Percentiles rank a stretch among this genome's conserved stretches.
Evolutionary conservation across 306 rosid species (phyloP).

Genomic region (Begonia loranthoides): DNA sequence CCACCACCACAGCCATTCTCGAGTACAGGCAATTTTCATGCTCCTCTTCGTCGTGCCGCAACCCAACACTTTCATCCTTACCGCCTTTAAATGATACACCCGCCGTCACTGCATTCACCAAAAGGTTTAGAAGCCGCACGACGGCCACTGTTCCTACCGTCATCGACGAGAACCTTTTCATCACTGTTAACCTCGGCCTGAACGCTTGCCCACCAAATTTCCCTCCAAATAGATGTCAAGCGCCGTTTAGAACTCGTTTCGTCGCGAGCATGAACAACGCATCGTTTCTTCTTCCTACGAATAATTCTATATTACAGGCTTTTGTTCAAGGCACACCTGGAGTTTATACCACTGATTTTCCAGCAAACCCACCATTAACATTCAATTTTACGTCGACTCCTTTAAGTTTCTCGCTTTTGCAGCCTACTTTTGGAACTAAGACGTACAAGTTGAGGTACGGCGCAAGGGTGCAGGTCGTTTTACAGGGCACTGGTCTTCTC

Average conservation of each 20-base stretch:
- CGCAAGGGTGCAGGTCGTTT: slow-evolving; percentile 62
- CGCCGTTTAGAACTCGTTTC: slow-evolving; percentile 86
- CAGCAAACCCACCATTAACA: slow-evolving; percentile 44
- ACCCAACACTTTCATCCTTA: slow-evolving; percentile 44
- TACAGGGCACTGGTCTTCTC: slow-evolving; percentile 71
- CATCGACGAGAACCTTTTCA: slow-evolving; percentile 60
- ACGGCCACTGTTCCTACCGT: slow-evolving; percentile 50
- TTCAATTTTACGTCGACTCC: slow-evolving; percentile 69
- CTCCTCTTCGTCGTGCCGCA: slow-evolving; percentile 25
- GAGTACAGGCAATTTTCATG: slow-evolving; percentile 47
- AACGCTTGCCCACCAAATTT: slow-evolving; percentile 50
- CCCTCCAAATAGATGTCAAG: slow-evolving; percentile 33
- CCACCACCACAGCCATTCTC: slow-evolving; percentile 89
- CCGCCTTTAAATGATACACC: slow-evolving; percentile 79
- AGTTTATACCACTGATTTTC: slow-evolving; percentile 62
- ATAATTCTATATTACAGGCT: slow-evolving; percentile 60
- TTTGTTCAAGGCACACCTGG: slow-evolving; percentile 44
- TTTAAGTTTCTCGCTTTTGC: slow-evolving; percentile 72
- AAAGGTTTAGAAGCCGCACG: slow-evolving; percentile 37
- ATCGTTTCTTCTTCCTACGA: slow-evolving; percentile 63
- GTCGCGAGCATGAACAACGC: slow-evolving; percentile 76
- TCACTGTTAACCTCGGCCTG: slow-evolving; percentile 65
- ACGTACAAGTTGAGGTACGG: slow-evolving; percentile 54
- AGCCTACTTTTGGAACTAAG: slow-evolving; percentile 52
- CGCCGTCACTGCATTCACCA: slow-evolving; percentile 55